A percentile compares a stretch with the other conserved stretches of the same genome.
These are phyloP conservation scores for Aspergillus cejpii DNA, from an alignment of 2,329 filamentous ascomycete genomes.

Conservation along the genomic window DNA sequence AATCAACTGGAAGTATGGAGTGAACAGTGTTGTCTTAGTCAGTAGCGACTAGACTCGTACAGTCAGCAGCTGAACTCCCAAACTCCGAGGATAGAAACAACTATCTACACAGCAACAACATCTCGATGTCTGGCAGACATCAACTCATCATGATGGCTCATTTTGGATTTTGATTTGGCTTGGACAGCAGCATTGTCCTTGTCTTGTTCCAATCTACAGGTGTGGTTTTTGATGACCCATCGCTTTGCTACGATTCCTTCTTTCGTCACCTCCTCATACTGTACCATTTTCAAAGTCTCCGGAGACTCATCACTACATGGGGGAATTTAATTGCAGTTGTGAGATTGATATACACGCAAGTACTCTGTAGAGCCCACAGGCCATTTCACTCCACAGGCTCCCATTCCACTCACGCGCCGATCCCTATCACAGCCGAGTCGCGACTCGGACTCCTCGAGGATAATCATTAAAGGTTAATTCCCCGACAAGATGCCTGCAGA, in stretches of 20 bases:
- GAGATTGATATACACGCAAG: background rate
- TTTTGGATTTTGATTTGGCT: background rate
- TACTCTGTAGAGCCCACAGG: no score
- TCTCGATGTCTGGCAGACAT: background rate
- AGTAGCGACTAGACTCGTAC: background rate
- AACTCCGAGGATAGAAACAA: background rate
- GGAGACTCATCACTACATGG: no score
- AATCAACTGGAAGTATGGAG: background rate
- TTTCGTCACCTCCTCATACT: background rate
- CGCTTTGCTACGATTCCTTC: background rate
- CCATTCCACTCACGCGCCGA: background rate
- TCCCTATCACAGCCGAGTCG: background rate
- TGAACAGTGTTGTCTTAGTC: background rate
- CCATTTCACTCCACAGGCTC: background rate
- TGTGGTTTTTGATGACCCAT: no score
- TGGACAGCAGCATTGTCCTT: background rate
- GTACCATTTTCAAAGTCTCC: no score
- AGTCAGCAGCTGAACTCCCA: background rate
- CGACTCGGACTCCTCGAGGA: conserved; percentile 1
- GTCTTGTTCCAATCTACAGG: no score
- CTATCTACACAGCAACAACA: no score
- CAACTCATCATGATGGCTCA: background rate
- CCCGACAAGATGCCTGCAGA: conserved; percentile 40
- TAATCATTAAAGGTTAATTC: background rate
- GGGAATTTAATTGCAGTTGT: no score